These are phyloP conservation scores for Serendipita sp. DNA, from an alignment of 768 basidiomycete genomes.

Conservation along the genomic window DNA sequence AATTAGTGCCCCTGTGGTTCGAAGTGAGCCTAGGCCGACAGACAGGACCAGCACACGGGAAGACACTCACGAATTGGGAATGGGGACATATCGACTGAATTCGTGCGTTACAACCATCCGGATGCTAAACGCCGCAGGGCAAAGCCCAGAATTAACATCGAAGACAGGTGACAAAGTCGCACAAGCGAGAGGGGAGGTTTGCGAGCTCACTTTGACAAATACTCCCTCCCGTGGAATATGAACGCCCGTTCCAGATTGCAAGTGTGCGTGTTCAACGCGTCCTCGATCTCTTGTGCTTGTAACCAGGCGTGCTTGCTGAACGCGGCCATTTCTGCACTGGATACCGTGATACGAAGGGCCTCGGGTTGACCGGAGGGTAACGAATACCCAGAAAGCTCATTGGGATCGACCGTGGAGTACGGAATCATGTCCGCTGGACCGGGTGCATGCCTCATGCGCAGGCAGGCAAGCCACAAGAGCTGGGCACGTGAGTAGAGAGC, in stretches of 20 bases:
- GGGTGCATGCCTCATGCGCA: slow-evolving; percentile 26
- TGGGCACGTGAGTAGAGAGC: slow-evolving; percentile 68
- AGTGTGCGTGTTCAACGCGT: slow-evolving; percentile 45
- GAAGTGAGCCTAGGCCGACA: not conserved
- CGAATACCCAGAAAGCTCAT: not conserved
- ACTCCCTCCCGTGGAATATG: slow-evolving; percentile 52
- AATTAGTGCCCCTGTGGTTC: slow-evolving; percentile 5
- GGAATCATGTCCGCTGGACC: not conserved
- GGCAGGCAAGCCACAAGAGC: slow-evolving; percentile 63
- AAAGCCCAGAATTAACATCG: not conserved
- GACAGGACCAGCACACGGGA: not conserved
- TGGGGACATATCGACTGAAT: slow-evolving; percentile 1
- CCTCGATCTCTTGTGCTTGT: slow-evolving; percentile 53
- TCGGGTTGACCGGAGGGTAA: not conserved
- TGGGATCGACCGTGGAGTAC: not conserved
- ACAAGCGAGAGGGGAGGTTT: not conserved
- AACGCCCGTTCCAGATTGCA: slow-evolving; percentile 58
- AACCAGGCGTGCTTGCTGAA: slow-evolving; percentile 44
- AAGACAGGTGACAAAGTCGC: not conserved
- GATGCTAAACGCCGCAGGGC: not conserved
- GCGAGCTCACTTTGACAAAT: slow-evolving; percentile 50
- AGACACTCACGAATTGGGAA: not conserved
- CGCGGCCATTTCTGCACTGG: slow-evolving; percentile 39
- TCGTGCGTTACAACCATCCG: slow-evolving; percentile 1
- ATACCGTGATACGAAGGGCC: slow-evolving; percentile 20